phyloP scores from a whole-genome alignment of 75 land plant species.

The Sequoia sempervirens region DNA sequence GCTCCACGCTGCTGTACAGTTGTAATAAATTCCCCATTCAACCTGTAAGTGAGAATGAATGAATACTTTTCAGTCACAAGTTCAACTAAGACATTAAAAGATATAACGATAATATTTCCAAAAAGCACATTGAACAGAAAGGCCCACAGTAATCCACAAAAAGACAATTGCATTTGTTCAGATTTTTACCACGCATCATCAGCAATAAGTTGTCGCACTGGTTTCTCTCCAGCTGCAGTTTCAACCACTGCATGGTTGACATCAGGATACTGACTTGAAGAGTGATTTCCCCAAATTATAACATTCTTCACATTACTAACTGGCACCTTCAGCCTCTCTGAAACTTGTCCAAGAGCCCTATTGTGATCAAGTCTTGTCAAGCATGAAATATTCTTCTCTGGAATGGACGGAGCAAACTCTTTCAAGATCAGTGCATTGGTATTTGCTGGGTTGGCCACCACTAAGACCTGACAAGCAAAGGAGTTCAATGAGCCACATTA shows the following conservation, averaged over 20 bases:
- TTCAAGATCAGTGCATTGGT: slow-evolving; percentile 94
- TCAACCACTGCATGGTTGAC: slow-evolving; percentile 56
- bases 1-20: slow-evolving; percentile 93
- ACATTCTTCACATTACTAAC: slow-evolving; percentile 68
- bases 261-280: slow-evolving; percentile 73
- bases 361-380: slow-evolving; percentile 76
- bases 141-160: background rate
- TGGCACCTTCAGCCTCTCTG: slow-evolving; percentile 42
- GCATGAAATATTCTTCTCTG: slow-evolving; percentile 67
- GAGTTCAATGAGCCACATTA: background rate
- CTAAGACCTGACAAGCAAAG: slow-evolving; percentile 58
- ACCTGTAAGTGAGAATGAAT: slow-evolving; percentile 33
- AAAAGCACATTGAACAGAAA: background rate
- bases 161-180: background rate
- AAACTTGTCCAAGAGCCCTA: slow-evolving; percentile 65
- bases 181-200: slow-evolving; percentile 57
- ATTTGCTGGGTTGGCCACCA: slow-evolving; percentile 94
- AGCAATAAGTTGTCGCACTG: slow-evolving; percentile 43
- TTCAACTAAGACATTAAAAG: background rate
- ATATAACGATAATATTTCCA: background rate
- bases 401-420: slow-evolving; percentile 84
- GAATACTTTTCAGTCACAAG: background rate
- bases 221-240: slow-evolving; percentile 34
- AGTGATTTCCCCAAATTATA: slow-evolving; percentile 78
- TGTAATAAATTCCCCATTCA: slow-evolving; percentile 72